Percentiles rank a stretch among this genome's conserved stretches.
These are phyloP conservation scores for Hemileccinum rubropunctum DNA, from an alignment of 768 basidiomycete species.

Conservation along the genomic window DNA sequence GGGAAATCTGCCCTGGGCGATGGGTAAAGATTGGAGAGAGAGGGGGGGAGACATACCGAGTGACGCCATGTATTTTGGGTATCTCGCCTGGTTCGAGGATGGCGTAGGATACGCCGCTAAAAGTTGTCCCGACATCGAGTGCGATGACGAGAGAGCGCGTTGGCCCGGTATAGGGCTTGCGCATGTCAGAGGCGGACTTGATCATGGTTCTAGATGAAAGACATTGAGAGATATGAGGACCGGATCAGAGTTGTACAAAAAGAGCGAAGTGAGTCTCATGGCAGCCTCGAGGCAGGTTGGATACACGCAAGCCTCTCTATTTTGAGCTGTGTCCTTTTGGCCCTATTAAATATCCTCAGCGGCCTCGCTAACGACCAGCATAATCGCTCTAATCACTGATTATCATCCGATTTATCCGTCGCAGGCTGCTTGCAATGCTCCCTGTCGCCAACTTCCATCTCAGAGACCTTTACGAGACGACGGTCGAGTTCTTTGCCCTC, in stretches of 20 bases:
- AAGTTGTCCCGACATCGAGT: conserved; percentile 80
- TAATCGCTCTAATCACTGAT: conserved; percentile 31
- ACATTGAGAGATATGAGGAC: background rate
- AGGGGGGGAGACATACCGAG: conserved; percentile 46
- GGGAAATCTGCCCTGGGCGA: conserved; percentile 54
- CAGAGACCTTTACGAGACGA: conserved; percentile 48
- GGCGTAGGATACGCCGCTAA: conserved; percentile 81
- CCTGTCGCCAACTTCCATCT: conserved; percentile 47
- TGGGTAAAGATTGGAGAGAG: conserved; percentile 2
- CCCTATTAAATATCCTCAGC: conserved; percentile 5
- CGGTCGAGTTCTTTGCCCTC: conserved; percentile 58
- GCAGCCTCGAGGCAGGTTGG: conserved; percentile 17
- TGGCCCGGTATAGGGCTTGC: conserved; percentile 70
- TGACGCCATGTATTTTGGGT: conserved; percentile 78
- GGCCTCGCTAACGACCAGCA: background rate
- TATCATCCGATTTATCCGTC: conserved; percentile 40
- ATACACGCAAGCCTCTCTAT: conserved; percentile 20
- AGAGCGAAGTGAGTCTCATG: conserved; percentile 3
- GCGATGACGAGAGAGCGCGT: conserved; percentile 70
- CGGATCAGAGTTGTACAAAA: conserved; percentile 1
- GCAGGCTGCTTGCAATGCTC: conserved; percentile 35
- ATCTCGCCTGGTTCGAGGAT: conserved; percentile 80
- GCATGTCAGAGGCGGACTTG: conserved; percentile 56
- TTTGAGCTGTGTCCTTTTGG: background rate
- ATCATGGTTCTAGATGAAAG: conserved; percentile 32